Base-by-base conservation (phyloP, 164 flowering plant species). In the Litsea cubeba region DNA sequence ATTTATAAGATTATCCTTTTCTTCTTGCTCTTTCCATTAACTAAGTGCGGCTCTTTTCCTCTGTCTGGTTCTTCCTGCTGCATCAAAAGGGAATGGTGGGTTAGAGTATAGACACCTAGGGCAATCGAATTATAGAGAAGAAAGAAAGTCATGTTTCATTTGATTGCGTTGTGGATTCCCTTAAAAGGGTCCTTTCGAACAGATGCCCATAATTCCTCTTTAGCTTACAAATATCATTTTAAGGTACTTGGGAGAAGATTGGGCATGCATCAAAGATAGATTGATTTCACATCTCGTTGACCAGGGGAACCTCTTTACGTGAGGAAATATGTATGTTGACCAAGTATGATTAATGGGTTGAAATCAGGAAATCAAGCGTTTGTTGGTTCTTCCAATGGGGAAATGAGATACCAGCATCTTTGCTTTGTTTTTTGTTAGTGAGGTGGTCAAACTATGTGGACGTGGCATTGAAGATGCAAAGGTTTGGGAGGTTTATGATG, bases 11-110 rank as follows among this genome's bases (percentile, higher is more conserved):
- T 58, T 64, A 71, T 71, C 79, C 76, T 78, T 57, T 76, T 62
- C 46, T 75, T 75, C 79, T 83, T 63, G 82, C 79, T 77, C 73
- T 50, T 68, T 62, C 85, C 81, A 83, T 80, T 80, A 76, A 65
- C 66, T n/a, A 63, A 63, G 66, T 63, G 66, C 28, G 10, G 22
- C 5, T 14, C 28, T 63, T 63, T 63, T 25, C 2, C 14, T 26
- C 66, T 63, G 28, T 63, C 14, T 25, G 14, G 66, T 63, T 63
- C 28, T 63, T 24, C 15, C 5, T 14, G 23, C 5, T 25, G 14
- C 22, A 25, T 23, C 15, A 14, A 63, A 63, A 63, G 17, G 28
- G 24, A 63, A 63, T 63, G 28, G 2, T n/a, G 15, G 32, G 66
- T 63, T 63, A 24, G 66, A 25, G 6, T 63, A 24, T 23, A 14